Evolutionary conservation across 495 filamentous ascomycete genomes (phyloP).

Genomic region (Talaromyces nanjingensis): DNA sequence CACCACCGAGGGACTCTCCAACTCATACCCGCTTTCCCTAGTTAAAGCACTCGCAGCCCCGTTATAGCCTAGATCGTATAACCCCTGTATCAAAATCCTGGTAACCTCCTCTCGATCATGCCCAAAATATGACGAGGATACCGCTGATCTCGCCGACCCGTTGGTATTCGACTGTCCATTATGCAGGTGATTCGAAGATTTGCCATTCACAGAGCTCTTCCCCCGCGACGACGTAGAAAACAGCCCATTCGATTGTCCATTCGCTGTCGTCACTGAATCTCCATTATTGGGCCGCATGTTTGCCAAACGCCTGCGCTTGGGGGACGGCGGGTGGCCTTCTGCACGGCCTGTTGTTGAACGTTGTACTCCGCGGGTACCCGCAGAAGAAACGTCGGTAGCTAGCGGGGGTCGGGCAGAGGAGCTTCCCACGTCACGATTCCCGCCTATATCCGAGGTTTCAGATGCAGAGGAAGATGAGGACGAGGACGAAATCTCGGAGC

Average conservation of each 20-base stretch:
- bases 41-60: slow-evolving; percentile 65
- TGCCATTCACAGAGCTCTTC: slow-evolving; percentile 48
- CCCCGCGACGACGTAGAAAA: slow-evolving; percentile 19
- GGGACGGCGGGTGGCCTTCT: slow-evolving; percentile 35
- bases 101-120: slow-evolving; percentile 94
- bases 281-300: slow-evolving; percentile 55
- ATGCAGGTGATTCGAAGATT: slow-evolving; percentile 21
- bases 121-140: slow-evolving; percentile 53
- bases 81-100: slow-evolving; percentile 82
- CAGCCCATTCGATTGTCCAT: slow-evolving; percentile 44
- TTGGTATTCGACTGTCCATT: slow-evolving; percentile 43
- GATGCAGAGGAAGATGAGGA: slow-evolving; percentile 5
- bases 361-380: slow-evolving; percentile 18
- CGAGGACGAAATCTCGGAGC: slow-evolving; percentile 14
- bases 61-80: slow-evolving; percentile 81
- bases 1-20: slow-evolving; percentile 80
- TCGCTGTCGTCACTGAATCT: slow-evolving; percentile 34
- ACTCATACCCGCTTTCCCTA: slow-evolving; percentile 77
- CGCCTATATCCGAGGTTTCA: not conserved
- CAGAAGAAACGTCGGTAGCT: slow-evolving; percentile 19
- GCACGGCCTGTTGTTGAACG: slow-evolving; percentile 17
- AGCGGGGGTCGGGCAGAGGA: not conserved
- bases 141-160: slow-evolving; percentile 33
- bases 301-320: slow-evolving; percentile 57
- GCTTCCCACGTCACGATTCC: not conserved